Evolutionary conservation across 805 yeast species (phyloP).

Genomic region (Wickerhamiella nectarea): DNA sequence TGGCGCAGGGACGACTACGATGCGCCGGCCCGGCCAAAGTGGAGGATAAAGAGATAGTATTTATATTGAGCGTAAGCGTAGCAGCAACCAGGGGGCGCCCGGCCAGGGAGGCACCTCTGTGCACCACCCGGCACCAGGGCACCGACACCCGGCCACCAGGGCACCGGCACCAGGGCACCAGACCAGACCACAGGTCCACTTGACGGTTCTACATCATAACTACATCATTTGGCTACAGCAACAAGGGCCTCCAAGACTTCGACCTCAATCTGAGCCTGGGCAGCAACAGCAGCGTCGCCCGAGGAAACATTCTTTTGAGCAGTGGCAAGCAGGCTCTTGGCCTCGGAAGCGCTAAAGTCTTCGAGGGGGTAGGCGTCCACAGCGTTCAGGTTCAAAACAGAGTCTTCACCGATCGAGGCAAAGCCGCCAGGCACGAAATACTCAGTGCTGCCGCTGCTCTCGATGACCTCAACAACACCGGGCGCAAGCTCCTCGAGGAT

Average conservation of each 20-base stretch:
- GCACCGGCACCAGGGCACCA: no score
- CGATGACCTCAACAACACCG: constrained; percentile 86
- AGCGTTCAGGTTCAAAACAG: constrained; percentile 78
- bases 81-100: no score
- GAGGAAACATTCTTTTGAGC: constrained; percentile 85
- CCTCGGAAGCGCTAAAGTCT: constrained; percentile 62
- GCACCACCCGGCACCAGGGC: no score
- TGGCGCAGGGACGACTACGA: background rate
- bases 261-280: constrained; percentile 89
- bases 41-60: background rate
- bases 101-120: no score
- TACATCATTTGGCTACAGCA: constrained; percentile 53
- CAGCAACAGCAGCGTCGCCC: constrained; percentile 72
- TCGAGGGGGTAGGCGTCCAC: constrained; percentile 91
- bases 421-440: constrained; percentile 93
- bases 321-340: constrained; percentile 71
- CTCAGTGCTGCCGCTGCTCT: constrained; percentile 59
- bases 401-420: constrained; percentile 91
- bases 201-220: background rate
- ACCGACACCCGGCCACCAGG: no score
- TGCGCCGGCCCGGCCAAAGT: background rate
- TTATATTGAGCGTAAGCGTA: background rate
- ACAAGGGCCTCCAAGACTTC: constrained; percentile 93
- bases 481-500: constrained; percentile 91
- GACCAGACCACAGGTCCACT: no score